Conservation (phyloP, 2,329 filamentous ascomycete species). For the Iodosphaeria phyllophila region DNA sequence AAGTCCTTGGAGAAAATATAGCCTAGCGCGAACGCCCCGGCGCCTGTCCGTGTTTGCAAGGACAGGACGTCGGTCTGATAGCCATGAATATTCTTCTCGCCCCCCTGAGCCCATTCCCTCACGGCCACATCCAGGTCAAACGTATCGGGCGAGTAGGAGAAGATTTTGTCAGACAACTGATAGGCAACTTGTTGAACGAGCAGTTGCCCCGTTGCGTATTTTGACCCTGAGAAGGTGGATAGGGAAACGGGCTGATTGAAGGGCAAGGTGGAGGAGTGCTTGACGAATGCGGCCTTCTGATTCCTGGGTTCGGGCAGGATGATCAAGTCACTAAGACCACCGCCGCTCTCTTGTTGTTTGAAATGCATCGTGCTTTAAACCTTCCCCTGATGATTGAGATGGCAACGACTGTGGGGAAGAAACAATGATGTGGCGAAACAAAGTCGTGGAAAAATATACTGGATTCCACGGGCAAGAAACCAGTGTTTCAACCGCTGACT, state of each 20-base stretch:
- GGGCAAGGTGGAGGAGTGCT: constrained; percentile 32
- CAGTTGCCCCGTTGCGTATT: constrained; percentile 82
- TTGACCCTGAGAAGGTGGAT: constrained; percentile 59
- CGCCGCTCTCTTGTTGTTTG: constrained; percentile 19
- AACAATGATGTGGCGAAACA: too few species aligned
- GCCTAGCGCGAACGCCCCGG: constrained; percentile 77
- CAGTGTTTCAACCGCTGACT: too few species aligned
- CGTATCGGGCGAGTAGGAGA: constrained; percentile 85
- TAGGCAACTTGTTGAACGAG: constrained; percentile 94
- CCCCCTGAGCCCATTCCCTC: constrained; percentile 52
- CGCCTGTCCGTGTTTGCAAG: constrained; percentile 75
- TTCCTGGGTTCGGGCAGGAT: constrained; percentile 12
- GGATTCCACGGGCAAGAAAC: too few species aligned
- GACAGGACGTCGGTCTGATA: constrained; percentile 60
- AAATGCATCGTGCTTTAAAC: constrained; percentile 11
- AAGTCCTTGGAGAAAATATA: constrained; percentile 98
- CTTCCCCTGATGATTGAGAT: constrained; percentile 5
- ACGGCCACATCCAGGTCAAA: constrained; percentile 80
- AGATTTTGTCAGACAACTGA: constrained; percentile 89
- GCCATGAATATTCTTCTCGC: constrained; percentile 65
- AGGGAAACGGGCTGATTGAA: constrained; percentile 36
- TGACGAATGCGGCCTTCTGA: constrained; percentile 16
- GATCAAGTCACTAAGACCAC: constrained; percentile 14
- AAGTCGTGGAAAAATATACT: too few species aligned
- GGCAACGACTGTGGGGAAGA: too few species aligned